Conservation (phyloP, 2,329 filamentous ascomycete genomes). For the Colletotrichum sp. region DNA sequence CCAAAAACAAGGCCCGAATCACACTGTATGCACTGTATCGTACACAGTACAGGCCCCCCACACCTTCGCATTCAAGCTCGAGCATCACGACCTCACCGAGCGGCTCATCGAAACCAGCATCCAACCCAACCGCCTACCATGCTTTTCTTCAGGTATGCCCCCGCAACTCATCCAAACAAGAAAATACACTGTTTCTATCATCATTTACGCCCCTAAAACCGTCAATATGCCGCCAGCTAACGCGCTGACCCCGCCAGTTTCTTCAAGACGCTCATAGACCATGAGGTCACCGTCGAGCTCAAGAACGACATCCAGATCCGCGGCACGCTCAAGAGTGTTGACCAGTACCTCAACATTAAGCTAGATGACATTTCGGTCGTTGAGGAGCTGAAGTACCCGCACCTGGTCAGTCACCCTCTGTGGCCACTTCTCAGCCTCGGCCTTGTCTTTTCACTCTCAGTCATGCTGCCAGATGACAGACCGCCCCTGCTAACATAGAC, state of each 20-base stretch:
- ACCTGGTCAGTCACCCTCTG: conserved; percentile 65
- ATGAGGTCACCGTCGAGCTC: conserved; percentile 96
- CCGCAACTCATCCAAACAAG: background rate
- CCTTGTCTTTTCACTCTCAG: background rate
- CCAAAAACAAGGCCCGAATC: background rate
- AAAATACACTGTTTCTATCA: background rate
- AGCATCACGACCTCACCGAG: conserved; percentile 11
- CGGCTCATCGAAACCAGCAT: conserved; percentile 4
- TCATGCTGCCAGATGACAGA: background rate
- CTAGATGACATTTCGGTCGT: conserved; percentile 93
- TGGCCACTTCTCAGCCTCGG: background rate
- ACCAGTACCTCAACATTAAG: conserved; percentile 99
- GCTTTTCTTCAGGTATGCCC: conserved; percentile 51
- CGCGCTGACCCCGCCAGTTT: conserved; percentile 63
- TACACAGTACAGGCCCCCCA: conserved; percentile 2
- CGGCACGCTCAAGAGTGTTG: conserved; percentile 93
- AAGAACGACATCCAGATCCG: conserved; percentile 99
- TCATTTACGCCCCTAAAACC: background rate
- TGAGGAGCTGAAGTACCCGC: conserved; percentile 93
- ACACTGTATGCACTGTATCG: background rate
- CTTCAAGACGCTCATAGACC: conserved; percentile 98
- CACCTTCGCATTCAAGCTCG: background rate
- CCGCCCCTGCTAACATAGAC: background rate
- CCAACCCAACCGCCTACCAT: conserved; percentile 33
- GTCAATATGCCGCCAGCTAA: background rate